These are phyloP conservation scores for Colletotrichum karsti DNA, from an alignment of 2,329 filamentous ascomycete genomes.

Conservation along the genomic window DNA sequence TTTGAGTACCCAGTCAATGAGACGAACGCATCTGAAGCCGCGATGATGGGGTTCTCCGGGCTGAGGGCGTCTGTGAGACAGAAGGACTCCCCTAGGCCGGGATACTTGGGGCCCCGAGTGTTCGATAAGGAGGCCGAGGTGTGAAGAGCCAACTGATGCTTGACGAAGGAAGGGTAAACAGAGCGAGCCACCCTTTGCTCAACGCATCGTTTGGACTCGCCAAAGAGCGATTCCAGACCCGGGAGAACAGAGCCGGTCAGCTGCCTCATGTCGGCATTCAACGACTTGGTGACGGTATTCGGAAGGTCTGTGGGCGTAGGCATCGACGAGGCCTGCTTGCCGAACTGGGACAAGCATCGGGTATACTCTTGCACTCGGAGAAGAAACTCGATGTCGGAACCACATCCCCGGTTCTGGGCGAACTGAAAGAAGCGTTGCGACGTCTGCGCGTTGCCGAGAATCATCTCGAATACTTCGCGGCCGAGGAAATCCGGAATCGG, in stretches of 20 bases:
- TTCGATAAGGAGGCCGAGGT: slow-evolving; percentile 53
- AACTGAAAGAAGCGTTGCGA: slow-evolving; percentile 57
- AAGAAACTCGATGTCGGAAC: slow-evolving; percentile 60
- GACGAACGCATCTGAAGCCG: slow-evolving; percentile 60
- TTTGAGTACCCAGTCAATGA: slow-evolving; percentile 58
- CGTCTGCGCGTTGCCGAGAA: slow-evolving; percentile 57
- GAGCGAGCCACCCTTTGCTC: slow-evolving; percentile 53
- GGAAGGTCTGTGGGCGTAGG: slow-evolving; percentile 54
- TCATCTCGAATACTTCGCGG: slow-evolving; percentile 57
- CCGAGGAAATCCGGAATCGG: slow-evolving; percentile 57
- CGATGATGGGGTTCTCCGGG: slow-evolving; percentile 59
- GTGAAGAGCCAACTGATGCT: slow-evolving; percentile 56
- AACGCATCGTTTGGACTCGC: slow-evolving; percentile 51
- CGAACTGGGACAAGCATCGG: slow-evolving; percentile 51
- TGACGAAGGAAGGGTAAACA: slow-evolving; percentile 62
- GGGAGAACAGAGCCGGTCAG: slow-evolving; percentile 54
- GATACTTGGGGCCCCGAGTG: slow-evolving; percentile 48
- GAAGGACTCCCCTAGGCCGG: slow-evolving; percentile 66
- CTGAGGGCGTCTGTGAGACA: slow-evolving; percentile 61
- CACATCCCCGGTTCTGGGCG: slow-evolving; percentile 54
- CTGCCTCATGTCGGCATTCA: slow-evolving; percentile 56
- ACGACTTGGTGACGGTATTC: slow-evolving; percentile 44
- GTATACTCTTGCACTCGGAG: slow-evolving; percentile 59
- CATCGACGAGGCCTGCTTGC: slow-evolving; percentile 46
- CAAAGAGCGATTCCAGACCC: slow-evolving; percentile 53